Conservation (phyloP, 163 green algal genomes). For the Chlorella variabilis region DNA sequence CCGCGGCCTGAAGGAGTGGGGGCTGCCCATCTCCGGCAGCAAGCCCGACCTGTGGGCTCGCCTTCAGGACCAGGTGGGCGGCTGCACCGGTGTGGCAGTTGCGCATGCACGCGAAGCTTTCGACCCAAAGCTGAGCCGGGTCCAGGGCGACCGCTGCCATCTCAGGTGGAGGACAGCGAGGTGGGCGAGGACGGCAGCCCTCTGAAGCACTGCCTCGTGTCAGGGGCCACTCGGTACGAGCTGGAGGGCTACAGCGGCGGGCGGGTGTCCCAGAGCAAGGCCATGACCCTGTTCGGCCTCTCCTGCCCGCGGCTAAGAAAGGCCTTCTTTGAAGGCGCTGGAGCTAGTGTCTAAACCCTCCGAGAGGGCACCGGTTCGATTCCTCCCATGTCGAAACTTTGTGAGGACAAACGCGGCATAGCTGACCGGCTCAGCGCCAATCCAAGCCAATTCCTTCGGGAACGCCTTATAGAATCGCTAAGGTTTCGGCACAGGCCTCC, state of each 20-base stretch:
- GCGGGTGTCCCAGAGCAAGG: background rate
- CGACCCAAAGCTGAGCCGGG: too few relatives aligned
- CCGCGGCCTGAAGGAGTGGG: slow-evolving; percentile 24
- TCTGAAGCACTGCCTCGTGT: slow-evolving; percentile 13
- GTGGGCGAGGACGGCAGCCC: slow-evolving; percentile 4
- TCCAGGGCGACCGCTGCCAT: too few relatives aligned
- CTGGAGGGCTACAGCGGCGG: background rate
- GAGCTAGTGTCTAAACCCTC: too few relatives aligned
- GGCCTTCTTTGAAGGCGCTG: background rate
- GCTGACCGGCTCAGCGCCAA: too few relatives aligned
- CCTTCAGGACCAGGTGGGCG: slow-evolving; percentile 9
- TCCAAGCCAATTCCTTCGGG: too few relatives aligned
- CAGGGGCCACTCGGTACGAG: slow-evolving; percentile 12
- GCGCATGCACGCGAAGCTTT: too few relatives aligned
- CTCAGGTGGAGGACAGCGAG: slow-evolving; percentile 34
- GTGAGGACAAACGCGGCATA: too few relatives aligned
- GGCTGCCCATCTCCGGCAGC: slow-evolving; percentile 7
- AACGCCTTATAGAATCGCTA: too few relatives aligned
- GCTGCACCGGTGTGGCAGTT: too few relatives aligned
- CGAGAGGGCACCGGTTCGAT: too few relatives aligned
- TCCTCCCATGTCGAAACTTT: too few relatives aligned
- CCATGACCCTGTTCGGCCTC: background rate
- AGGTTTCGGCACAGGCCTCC: too few relatives aligned
- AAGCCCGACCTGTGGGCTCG: slow-evolving; percentile 7
- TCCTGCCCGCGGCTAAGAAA: background rate